These are phyloP conservation scores for Gymnopilus junonius DNA, from an alignment of 768 basidiomycete species.

Conservation along the genomic window DNA sequence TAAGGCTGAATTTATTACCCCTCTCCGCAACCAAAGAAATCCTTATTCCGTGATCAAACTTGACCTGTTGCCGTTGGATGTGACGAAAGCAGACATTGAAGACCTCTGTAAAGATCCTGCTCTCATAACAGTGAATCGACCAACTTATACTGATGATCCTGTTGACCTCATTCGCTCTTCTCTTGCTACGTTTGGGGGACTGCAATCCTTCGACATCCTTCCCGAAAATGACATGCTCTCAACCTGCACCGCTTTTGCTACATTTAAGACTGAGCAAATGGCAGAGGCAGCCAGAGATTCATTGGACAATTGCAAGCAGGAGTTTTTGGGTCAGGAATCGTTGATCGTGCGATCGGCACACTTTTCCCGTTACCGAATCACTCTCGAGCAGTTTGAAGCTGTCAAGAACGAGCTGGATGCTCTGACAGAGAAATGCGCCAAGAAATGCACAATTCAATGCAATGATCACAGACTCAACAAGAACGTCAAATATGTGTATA, in stretches of 20 bases:
- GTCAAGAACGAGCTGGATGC: conserved; percentile 41
- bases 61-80: conserved; percentile 43
- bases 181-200: conserved; percentile 38
- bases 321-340: conserved; percentile 39
- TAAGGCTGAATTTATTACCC: conserved; percentile 40
- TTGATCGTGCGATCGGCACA: conserved; percentile 44
- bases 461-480: conserved; percentile 23
- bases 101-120: conserved; percentile 33
- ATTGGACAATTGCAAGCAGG: conserved; percentile 33
- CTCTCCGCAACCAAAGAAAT: conserved; percentile 35
- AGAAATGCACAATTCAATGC: conserved; percentile 39
- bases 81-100: conserved; percentile 35
- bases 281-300: conserved; percentile 36
- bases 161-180: conserved; percentile 35
- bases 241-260: conserved; percentile 47
- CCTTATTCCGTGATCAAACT: conserved; percentile 46
- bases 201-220: conserved; percentile 45
- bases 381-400: conserved; percentile 34
- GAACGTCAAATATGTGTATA: conserved; percentile 36
- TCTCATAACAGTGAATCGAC: conserved; percentile 33
- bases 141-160: conserved; percentile 39
- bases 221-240: conserved; percentile 32
- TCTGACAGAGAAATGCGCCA: conserved; percentile 26
- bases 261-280: conserved; percentile 36
- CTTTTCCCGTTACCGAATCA: conserved; percentile 43